Percentiles rank a stretch among this genome's conserved stretches.
Conservation (phyloP, 192 early-diverging fungal genomes). For the Podila epigama region DNA sequence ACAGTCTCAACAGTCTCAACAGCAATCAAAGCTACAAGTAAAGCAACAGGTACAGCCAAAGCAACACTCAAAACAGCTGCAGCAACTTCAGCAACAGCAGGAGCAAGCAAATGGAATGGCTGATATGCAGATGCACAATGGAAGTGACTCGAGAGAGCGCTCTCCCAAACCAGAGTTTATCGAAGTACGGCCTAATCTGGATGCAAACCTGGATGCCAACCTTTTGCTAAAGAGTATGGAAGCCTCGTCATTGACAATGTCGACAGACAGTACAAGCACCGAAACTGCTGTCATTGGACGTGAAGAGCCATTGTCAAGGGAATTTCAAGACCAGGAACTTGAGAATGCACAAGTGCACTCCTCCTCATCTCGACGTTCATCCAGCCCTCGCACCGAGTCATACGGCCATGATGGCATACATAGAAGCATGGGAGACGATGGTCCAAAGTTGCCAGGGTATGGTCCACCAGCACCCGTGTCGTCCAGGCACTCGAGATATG, state of each 20-base stretch:
- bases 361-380: too few species aligned
- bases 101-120: neutral
- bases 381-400: slow-evolving; percentile 11
- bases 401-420: neutral
- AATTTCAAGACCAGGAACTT: neutral
- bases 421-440: neutral
- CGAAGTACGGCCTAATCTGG: neutral
- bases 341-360: neutral
- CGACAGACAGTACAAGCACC: neutral
- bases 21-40: neutral
- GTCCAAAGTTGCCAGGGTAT: neutral
- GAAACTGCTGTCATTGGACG: too few species aligned
- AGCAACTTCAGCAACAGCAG: neutral
- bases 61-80: neutral
- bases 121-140: neutral
- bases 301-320: too few species aligned
- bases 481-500: slow-evolving; percentile 23
- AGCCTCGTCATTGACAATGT: neutral
- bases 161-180: slow-evolving; percentile 5
- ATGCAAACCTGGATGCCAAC: neutral
- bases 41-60: slow-evolving; percentile 5
- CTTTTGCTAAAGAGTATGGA: neutral
- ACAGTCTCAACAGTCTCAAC: too few species aligned
- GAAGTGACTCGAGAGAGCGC: neutral
- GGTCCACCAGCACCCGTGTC: neutral